Percentiles rank a stretch among this genome's conserved stretches.
These are phyloP conservation scores for Nidula niveotomentosa DNA, from an alignment of 1,284 basidiomycete species.

Conservation along the genomic window DNA sequence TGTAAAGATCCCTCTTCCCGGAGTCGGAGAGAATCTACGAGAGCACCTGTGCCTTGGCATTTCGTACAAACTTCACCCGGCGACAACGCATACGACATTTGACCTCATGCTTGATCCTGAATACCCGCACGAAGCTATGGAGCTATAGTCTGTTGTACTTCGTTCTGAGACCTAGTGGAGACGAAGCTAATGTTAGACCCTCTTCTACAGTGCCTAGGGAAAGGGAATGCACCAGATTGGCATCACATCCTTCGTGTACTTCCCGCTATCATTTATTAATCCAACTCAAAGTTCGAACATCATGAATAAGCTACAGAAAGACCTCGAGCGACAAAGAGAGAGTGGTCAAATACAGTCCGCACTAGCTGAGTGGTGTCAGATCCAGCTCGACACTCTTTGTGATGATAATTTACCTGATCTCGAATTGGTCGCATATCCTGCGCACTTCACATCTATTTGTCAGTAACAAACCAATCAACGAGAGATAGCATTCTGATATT, in stretches of 20 bases:
- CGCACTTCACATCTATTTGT: neutral
- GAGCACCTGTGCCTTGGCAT: neutral
- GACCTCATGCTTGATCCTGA: neutral
- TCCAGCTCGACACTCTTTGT: neutral
- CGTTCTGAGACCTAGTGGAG: neutral
- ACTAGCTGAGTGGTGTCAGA: neutral
- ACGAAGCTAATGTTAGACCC: neutral
- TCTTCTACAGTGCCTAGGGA: neutral
- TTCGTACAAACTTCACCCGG: neutral
- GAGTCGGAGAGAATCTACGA: neutral
- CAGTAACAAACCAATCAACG: neutral
- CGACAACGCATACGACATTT: neutral
- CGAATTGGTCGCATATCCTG: neutral
- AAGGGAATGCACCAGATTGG: neutral
- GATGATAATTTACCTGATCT: neutral
- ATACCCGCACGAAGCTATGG: neutral
- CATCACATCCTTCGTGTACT: neutral
- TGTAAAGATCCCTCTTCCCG: neutral
- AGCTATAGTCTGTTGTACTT: neutral
- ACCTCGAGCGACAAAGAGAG: no score
- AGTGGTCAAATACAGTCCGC: neutral
- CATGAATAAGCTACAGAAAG: no score
- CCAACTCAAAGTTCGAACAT: neutral
- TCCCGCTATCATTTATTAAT: neutral
- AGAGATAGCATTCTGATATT: neutral